Conservation (phyloP, 768 basidiomycete species). For the Boletales sp. region DNA sequence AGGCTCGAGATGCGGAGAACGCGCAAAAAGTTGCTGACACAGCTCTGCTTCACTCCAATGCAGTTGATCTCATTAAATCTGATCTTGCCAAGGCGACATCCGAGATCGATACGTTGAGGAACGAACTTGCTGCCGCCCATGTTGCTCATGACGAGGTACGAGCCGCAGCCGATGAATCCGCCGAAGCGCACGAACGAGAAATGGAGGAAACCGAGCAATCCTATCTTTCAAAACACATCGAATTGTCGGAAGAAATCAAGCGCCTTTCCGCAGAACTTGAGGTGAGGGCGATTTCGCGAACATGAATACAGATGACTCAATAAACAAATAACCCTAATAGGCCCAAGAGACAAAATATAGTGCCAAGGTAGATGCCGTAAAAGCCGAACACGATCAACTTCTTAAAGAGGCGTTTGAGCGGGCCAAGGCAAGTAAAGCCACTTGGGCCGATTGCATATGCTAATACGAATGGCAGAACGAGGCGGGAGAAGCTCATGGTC, state of each 20-base stretch:
- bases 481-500: constrained; percentile 63
- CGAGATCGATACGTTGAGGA: constrained; percentile 44
- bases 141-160: constrained; percentile 48
- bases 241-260: constrained; percentile 53
- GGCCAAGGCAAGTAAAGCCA: constrained; percentile 56
- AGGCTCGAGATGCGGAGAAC: constrained; percentile 46
- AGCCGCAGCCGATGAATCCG: constrained; percentile 41
- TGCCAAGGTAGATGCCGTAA: constrained; percentile 61
- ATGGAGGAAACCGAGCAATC: constrained; percentile 52
- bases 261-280: constrained; percentile 59
- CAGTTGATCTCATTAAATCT: constrained; percentile 42
- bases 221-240: constrained; percentile 47
- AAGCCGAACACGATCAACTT: constrained; percentile 57
- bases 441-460: neutral
- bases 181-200: constrained; percentile 44
- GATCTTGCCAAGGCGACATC: constrained; percentile 42
- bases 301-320: neutral
- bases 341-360: constrained; percentile 66
- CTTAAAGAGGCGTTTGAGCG: constrained; percentile 71
- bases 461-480: constrained; percentile 48
- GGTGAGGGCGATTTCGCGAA: constrained; percentile 37
- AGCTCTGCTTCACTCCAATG: constrained; percentile 42
- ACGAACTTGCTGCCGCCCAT: constrained; percentile 43
- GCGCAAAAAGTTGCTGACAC: constrained; percentile 38
- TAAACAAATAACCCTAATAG: constrained; percentile 34